Base-by-base conservation (phyloP, 2,329 filamentous ascomycete species). In the Colletotrichum tropicale region DNA sequence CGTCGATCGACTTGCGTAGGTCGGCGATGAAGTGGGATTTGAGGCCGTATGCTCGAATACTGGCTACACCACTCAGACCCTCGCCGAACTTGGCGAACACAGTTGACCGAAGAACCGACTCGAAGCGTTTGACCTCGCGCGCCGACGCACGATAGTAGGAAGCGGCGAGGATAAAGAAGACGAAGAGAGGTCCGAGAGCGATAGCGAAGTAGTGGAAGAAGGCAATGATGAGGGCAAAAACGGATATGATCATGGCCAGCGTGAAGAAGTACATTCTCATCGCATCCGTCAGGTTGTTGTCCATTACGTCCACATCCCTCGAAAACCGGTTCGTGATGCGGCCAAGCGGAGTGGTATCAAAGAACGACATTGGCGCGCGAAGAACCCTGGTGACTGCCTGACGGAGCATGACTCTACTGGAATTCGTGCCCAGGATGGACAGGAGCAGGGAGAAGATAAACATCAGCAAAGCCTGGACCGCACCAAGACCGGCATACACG, bases 261-360 rank as follows among this genome's bases (percentile, higher is more conserved):
- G 95, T 98, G 80, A 98, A 87, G 80, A 96, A 93, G 87, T 96
- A 98, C 93, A 98, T 98, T 78, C 96, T 92, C 85, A 98, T 95
- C 5, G 95, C 94, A 80, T 98, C 96, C 0, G 94, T 94, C 58
- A 98, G 86, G 74, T 93, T 95, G 83, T 98, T 98, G 86, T 98
- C 97, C 95, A 98, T 98, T 72, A 97, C 95, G 81, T 98, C 95
- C 55, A 98, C 94, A 81, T 99, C 97, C 79, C 96, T 94, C 36
- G 95, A 98, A 85, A 98, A 98, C 18, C 97, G 94, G 83, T 98
- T 98, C 26, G 96, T 98, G 83, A 98, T 98, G 48, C 96, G 94
- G 24, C 97, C 97, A 2, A 98, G 90, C 0, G 97, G 97, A 1
- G 97, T 98, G 0, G 97, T 98, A 81, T 99, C 97, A 86, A 98